Base-by-base conservation (phyloP, 2,329 filamentous ascomycete species). In the Dothidotthia symphoricarpi region DNA sequence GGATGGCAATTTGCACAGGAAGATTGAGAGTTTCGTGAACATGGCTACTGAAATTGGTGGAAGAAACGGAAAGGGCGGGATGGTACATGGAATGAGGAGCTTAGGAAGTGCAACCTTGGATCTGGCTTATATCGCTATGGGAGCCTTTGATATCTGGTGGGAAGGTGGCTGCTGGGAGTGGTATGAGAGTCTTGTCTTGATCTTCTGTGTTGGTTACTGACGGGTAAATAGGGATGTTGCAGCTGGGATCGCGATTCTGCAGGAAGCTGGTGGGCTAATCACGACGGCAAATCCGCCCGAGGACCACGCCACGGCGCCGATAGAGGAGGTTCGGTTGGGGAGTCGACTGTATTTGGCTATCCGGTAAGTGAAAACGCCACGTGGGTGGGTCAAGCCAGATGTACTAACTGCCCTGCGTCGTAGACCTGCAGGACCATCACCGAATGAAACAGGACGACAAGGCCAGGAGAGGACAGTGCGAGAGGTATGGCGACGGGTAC, bases 111-210 rank as follows among this genome's bases (percentile, higher is more conserved):
- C 85, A 7, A 86, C 85, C 1, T 59, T 89, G 36, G 85, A 88
- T 63, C 66, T 89, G 32, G 85, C 84, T 0, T 89, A 88, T 60
- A 79, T 80, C 8, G 85, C 86, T 10, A 85, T 85, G 76, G 85
- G 85, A 0, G 73, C 80, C 0, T 82, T 88, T 49, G 85, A 89
- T 64, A 86, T 88, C 9, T 88, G 85, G 85, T 89, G 85, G 85
- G 85, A 89, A 59, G 85, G 84, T 3, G 85, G 85, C 0, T 88
- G 84, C 55, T 88, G 85, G 85, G 86, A 88, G 65, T 89, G 85
- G 81, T 82, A 53, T 16, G 40, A 32, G 16, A 16, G 11, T n/a
- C n/a, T 13, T 3, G 6, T 6, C 6, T 2, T 9, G 25, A 17
- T 22, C 5, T 9, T 9, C 19, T 6, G 5, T 22, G 9, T 12